Conservation (phyloP, 2,329 filamentous ascomycete genomes). For the Alternaria burnsii region DNA sequence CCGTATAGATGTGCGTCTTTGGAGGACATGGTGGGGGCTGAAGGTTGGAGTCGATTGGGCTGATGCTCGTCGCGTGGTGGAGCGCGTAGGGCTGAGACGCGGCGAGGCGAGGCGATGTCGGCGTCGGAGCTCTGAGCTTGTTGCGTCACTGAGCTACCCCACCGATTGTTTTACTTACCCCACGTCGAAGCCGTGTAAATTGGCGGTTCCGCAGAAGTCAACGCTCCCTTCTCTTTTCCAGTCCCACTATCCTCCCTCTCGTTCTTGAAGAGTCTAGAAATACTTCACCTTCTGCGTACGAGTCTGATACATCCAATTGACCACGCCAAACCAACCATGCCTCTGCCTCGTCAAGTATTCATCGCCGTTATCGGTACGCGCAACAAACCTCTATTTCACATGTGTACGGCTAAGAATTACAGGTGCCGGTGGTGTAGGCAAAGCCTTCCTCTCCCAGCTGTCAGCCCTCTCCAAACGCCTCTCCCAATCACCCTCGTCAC, state of each 20-base stretch:
- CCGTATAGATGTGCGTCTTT: constrained; percentile 79
- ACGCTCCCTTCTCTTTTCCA: background rate
- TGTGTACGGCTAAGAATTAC: constrained; percentile 20
- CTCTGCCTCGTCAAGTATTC: constrained; percentile 55
- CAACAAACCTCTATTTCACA: background rate
- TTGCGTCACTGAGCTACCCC: constrained; percentile 29
- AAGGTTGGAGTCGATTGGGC: background rate
- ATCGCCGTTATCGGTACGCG: constrained; percentile 57
- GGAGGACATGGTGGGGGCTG: constrained; percentile 34
- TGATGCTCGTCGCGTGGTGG: constrained; percentile 11
- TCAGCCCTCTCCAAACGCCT: constrained; percentile 70
- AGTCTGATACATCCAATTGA: constrained; percentile 5
- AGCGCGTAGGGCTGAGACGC: constrained; percentile 13
- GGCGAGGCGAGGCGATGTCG: constrained; percentile 35
- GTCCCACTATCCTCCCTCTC: background rate
- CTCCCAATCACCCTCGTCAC: constrained; percentile 60
- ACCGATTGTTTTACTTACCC: constrained; percentile 31
- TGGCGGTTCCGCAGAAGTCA: constrained; percentile 17
- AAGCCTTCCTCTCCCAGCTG: constrained; percentile 87
- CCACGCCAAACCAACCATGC: constrained; percentile 42
- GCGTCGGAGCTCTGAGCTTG: constrained; percentile 25
- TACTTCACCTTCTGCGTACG: background rate
- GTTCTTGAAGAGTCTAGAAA: constrained; percentile 1
- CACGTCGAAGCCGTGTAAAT: constrained; percentile 21
- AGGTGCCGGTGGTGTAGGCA: constrained; percentile 94